Conservation (phyloP, 169 alveolate species). For the Plasmodium coatneyi region DNA sequence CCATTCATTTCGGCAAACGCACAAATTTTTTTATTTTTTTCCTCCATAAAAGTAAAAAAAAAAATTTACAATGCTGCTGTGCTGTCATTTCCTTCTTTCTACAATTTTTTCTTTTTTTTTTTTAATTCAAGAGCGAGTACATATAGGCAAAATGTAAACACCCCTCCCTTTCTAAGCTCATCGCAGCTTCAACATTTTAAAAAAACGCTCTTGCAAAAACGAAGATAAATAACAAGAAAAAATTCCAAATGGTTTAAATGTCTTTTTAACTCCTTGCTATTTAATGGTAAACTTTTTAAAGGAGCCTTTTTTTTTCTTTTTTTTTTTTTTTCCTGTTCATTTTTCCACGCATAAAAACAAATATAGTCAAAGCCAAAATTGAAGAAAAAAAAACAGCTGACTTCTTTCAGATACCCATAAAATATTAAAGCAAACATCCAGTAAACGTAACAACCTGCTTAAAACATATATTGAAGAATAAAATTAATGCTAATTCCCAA, state of each 20-base stretch:
- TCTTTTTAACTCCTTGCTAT: constrained; percentile 13
- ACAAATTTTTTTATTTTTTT: not conserved
- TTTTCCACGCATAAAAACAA: not conserved
- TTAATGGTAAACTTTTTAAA: not conserved
- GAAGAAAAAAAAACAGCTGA: not conserved
- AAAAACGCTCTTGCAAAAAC: not conserved
- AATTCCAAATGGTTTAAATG: not conserved
- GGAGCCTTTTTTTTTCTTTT: not conserved
- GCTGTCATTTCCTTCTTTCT: not conserved
- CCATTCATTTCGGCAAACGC: not conserved
- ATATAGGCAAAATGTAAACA: not conserved
- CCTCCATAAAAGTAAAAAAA: not conserved
- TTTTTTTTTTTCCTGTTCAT: not conserved
- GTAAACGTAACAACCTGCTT: not conserved
- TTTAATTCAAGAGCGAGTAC: not conserved
- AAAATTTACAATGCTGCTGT: not conserved
- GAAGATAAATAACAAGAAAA: not conserved
- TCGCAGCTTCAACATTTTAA: not conserved
- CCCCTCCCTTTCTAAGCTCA: not conserved
- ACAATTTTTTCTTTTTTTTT: not conserved
- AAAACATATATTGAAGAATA: not conserved
- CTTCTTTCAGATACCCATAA: not conserved
- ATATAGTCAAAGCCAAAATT: constrained; percentile 13
- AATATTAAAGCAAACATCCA: not conserved
- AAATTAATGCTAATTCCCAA: not conserved